Evolutionary conservation across 2,329 filamentous ascomycete genomes (phyloP).

Genomic region (Cercospora brassicicola): DNA sequence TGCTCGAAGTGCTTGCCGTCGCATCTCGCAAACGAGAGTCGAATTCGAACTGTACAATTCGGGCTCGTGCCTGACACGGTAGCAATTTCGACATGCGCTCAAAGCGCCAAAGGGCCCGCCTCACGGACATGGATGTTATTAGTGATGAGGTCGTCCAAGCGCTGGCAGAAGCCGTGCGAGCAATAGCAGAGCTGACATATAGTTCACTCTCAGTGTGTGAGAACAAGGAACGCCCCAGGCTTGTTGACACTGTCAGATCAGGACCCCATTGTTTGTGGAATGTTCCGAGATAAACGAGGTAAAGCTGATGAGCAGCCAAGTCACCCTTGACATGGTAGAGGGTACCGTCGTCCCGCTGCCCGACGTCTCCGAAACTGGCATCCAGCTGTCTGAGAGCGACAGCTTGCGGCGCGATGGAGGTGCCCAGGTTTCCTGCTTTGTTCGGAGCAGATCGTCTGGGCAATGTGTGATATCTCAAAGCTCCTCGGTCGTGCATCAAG

Average conservation of each 20-base stretch:
- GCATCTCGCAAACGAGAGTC: too few species aligned
- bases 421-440: background rate
- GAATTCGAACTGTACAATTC: background rate
- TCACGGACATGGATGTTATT: background rate
- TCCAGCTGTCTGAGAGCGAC: background rate
- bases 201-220: background rate
- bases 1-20: background rate
- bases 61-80: background rate
- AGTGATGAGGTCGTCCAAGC: background rate
- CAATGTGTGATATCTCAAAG: background rate
- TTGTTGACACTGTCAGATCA: background rate
- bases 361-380: background rate
- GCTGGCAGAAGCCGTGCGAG: background rate
- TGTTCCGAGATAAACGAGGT: background rate
- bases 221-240: background rate
- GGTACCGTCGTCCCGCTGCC: background rate
- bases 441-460: background rate
- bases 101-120: background rate
- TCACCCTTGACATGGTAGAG: background rate
- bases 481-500: background rate
- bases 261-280: background rate
- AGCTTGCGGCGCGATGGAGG: background rate
- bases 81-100: background rate
- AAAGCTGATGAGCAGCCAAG: background rate
- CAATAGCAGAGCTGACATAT: slow-evolving; percentile 7